Percentiles rank a stretch among this genome's conserved stretches.
phyloP scores from a whole-genome alignment of 495 filamentous ascomycete species.

The Penicillium soppii region DNA sequence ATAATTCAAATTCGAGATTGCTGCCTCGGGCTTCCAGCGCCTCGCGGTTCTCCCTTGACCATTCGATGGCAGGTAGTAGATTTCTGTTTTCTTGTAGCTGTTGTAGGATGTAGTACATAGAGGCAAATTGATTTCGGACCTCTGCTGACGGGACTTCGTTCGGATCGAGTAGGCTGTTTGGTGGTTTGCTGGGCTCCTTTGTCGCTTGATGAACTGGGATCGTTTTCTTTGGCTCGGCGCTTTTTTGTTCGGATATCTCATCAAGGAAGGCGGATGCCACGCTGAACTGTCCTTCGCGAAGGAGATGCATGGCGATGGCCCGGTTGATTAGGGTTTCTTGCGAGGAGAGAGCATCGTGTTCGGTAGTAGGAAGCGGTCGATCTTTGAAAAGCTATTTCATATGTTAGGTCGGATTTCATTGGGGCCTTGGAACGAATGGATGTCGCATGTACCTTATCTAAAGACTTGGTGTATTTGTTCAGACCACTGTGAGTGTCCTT shows the following conservation, averaged over 20 bases:
- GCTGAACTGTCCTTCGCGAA: slow-evolving; percentile 88
- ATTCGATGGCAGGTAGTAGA: slow-evolving; percentile 78
- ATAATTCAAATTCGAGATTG: slow-evolving; percentile 93
- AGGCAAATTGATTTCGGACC: slow-evolving; percentile 76
- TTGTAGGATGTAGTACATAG: slow-evolving; percentile 88
- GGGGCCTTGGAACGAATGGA: not conserved
- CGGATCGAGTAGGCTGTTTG: slow-evolving; percentile 37
- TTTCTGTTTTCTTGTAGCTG: slow-evolving; percentile 68
- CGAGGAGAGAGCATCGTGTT: slow-evolving; percentile 77
- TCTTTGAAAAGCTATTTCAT: slow-evolving; percentile 67
- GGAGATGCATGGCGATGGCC: slow-evolving; percentile 93
- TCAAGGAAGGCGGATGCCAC: slow-evolving; percentile 79
- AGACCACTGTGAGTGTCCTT: slow-evolving; percentile 76
- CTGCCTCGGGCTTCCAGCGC: slow-evolving; percentile 79
- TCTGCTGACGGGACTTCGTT: slow-evolving; percentile 60
- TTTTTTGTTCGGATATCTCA: slow-evolving; percentile 51
- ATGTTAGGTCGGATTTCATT: not conserved
- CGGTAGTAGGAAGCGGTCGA: slow-evolving; percentile 69
- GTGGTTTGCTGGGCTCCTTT: slow-evolving; percentile 17
- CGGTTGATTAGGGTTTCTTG: slow-evolving; percentile 79
- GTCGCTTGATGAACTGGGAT: not conserved
- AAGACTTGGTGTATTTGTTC: slow-evolving; percentile 74
- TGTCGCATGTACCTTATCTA: slow-evolving; percentile 65
- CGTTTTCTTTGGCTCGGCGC: slow-evolving; percentile 7
- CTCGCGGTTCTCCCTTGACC: slow-evolving; percentile 70